Conservation (phyloP, 306 rosid species). For the Cicer judaicum region DNA sequence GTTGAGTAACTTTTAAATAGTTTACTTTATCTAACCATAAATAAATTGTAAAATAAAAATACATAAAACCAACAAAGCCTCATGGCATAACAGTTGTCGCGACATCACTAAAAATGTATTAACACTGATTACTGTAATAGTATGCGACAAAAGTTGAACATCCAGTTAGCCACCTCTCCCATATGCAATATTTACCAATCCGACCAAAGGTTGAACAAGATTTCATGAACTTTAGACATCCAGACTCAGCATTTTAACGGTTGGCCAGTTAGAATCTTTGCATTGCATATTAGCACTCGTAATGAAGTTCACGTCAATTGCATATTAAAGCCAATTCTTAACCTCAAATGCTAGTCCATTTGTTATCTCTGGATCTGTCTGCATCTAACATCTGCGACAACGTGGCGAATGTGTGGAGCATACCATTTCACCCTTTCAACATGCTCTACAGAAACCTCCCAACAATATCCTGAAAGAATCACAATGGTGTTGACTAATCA, state of each 20-base stretch:
- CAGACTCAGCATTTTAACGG: constrained; percentile 20
- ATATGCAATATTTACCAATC: constrained; percentile 25
- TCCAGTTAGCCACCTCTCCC: constrained; percentile 5
- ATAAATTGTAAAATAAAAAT: too few relatives aligned
- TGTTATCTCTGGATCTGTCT: constrained; percentile 45
- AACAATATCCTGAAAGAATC: constrained; percentile 63
- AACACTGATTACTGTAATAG: not conserved
- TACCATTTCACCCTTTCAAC: constrained; percentile 96
- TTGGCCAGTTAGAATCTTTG: constrained; percentile 16
- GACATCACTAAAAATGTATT: too few relatives aligned
- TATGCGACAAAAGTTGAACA: constrained; percentile 6
- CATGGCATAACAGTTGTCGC: too few relatives aligned
- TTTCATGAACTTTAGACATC: constrained; percentile 16
- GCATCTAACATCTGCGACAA: constrained; percentile 85
- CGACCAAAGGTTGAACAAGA: not conserved
- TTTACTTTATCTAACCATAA: too few relatives aligned
- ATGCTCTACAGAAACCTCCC: constrained; percentile 79
- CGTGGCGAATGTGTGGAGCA: constrained; percentile 91
- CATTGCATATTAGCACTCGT: constrained; percentile 19
- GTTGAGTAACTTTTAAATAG: too few relatives aligned
- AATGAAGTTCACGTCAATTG: not conserved
- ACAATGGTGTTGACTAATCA: constrained; percentile 5
- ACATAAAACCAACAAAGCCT: too few relatives aligned
- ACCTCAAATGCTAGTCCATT: constrained; percentile 24
- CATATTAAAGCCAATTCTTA: constrained; percentile 27